Evolutionary conservation across 163 green algal species (phyloP), one percentile per base, ranked within the genome.

Genomic region (Chloromonas sp.): DNA sequence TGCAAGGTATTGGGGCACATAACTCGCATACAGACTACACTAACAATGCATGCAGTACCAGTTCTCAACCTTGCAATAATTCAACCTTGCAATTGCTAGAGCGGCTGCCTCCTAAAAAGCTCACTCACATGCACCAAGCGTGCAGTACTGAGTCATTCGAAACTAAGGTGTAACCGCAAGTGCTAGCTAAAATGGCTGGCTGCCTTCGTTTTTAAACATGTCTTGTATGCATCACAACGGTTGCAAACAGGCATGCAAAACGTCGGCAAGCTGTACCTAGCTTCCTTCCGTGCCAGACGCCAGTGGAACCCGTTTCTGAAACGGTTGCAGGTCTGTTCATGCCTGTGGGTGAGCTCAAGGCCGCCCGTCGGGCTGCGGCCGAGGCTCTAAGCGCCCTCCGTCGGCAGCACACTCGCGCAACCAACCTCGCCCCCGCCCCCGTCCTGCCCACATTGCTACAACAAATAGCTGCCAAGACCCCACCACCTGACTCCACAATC

Each of bases 311-410:
- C 36, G 36, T 36, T 36, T 36, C 36, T 36, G 36, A 36, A 36
- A 36, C 36, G 36, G 36, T 77, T 15, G 11, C 88, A 88, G 91
- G 90, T 1, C 81, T 97, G 0, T 98, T 96, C 86, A 84, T 96
- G 71, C 91, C 93, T 1, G 89, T 83, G 0, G 87, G 80, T 0
- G 92, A 93, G 14, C 84, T 97, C 59, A 98, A 98, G 84, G 82
- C 90, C 2, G 87, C 93, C 5, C 86, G 94, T 8, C 86, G 94
- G 3, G 86, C 60, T n/a, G 94, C 94, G 1, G 90, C 94, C 14
- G 89, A 91, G 3, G 82, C 84, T 15, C 87, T 97, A 60, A 70
- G 93, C 60, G 85, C 61, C 1, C 60, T 84, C 2, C 87, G 84
- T 13, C 70, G 70, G 66, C 8, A 60, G 58, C 84, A 86, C 70